Evolutionary conservation across 1,284 basidiomycete species (phyloP), one percentile per base, ranked within the genome.

Genomic region (Chondrostereum purpureum): DNA sequence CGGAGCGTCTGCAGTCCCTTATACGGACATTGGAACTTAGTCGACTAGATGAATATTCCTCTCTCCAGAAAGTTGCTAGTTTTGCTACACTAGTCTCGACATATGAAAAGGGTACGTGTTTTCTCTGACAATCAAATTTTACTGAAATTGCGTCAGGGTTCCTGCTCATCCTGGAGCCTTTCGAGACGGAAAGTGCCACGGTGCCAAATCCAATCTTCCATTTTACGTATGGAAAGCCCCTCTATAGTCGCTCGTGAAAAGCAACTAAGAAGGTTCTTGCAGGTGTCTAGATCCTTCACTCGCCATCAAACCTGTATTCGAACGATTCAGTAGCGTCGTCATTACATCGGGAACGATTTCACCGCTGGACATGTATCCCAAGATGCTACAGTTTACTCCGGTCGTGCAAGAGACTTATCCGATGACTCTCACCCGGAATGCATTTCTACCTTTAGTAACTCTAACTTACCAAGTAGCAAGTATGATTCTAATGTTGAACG

Each of bases 131-230:
- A 35, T 42, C 50, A 31, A 34, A 33, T 43, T 21, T 48, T 18
- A 44, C 23, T 40, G 20, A 45, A 46, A 46, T 41, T n/a, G 17
- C 34, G 4, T 5, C 50, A 93, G 93, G 95, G 1, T 99, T 99
- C 68, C 67, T 98, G 23, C 83, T 99, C 46, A 98, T 99, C 50
- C 75, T 99, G 17, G 96, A 99, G 62, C 96, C 96, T 0, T 99
- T 96, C 57, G 96, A 99, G 65, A 99, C 96, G 2, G 96, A 99
- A 52, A 93, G 92, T 63, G 93, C 95, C 2, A 99, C 96, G 0
- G 94, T 99, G 2, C 95, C 96, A 5, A 99, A 99, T 66, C 96
- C 96, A 0, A 87, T 99, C 45, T 99, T 99, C 67, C 96, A 99
- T 64, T 91, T 99, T 59, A 94, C 90, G 89, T 93, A 56, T 48